Conservation (phyloP, 805 yeast species). For the Saccharomyces mikatae region DNA sequence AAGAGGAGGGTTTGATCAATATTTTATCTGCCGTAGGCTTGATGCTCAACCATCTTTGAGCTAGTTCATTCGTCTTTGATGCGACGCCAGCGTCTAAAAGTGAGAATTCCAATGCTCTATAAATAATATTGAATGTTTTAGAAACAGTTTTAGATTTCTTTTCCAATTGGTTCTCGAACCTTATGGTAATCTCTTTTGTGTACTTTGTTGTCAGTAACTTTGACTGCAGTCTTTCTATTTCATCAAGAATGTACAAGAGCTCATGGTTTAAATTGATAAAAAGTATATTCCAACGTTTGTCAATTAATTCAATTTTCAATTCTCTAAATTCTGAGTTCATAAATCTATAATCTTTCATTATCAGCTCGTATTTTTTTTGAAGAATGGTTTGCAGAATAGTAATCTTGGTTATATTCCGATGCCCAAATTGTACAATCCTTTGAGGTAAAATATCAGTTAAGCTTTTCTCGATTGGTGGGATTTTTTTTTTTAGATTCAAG, state of each 20-base stretch:
- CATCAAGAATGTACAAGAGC: constrained; percentile 24
- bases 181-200: constrained; percentile 15
- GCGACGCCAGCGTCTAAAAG: constrained; percentile 33
- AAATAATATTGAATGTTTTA: constrained; percentile 33
- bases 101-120: constrained; percentile 36
- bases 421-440: constrained; percentile 38
- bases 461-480: constrained; percentile 45
- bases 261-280: constrained; percentile 42
- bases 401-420: constrained; percentile 23
- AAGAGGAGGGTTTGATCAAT: constrained; percentile 5
- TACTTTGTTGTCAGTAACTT: constrained; percentile 8
- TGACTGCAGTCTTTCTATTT: constrained; percentile 12
- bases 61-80: constrained; percentile 31
- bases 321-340: constrained; percentile 35
- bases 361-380: constrained; percentile 32
- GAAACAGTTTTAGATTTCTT: constrained; percentile 35
- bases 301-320: constrained; percentile 41
- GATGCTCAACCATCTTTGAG: constrained; percentile 30
- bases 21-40: constrained; percentile 13
- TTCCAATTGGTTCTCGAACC: constrained; percentile 27
- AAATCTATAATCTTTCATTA: constrained; percentile 36
- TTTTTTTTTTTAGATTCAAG: constrained; percentile 33
- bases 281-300: constrained; percentile 48
- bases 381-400: constrained; percentile 26
- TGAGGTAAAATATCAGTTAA: constrained; percentile 45